phyloP scores from a whole-genome alignment of 2,329 filamentous ascomycete species.

The Myriosclerotinia curreyana region DNA sequence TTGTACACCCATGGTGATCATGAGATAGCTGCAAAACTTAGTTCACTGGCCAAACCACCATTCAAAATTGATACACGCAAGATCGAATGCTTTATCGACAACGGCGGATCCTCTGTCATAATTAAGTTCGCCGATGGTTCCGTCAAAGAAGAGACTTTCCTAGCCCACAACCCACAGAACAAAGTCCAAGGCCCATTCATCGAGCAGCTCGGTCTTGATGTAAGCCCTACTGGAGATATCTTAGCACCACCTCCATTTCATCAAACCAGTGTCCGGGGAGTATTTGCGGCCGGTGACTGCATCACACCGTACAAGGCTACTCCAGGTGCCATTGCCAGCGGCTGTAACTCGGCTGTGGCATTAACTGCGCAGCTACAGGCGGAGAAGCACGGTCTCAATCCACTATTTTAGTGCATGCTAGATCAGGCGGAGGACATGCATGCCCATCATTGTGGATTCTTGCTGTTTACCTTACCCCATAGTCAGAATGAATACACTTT shows the following conservation, averaged over 20 bases:
- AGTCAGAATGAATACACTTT: no score
- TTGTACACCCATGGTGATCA: constrained; percentile 51
- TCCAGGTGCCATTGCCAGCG: background rate
- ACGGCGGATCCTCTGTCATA: constrained; percentile 43
- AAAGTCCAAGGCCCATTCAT: constrained; percentile 43
- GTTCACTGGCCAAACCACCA: background rate
- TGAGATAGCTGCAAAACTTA: background rate
- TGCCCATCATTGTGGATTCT: background rate
- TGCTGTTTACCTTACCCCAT: no score
- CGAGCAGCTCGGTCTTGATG: constrained; percentile 46
- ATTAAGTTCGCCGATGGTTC: constrained; percentile 28
- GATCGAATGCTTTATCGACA: constrained; percentile 1
- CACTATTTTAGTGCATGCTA: background rate
- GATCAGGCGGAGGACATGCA: background rate
- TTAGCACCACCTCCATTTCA: constrained; percentile 47
- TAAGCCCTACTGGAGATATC: constrained; percentile 45
- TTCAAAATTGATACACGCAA: constrained; percentile 11
- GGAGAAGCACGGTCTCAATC: background rate
- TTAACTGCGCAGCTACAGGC: background rate
- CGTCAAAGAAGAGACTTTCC: constrained; percentile 41
- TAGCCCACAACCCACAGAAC: constrained; percentile 42
- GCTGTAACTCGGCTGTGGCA: background rate
- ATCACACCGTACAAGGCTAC: constrained; percentile 27
- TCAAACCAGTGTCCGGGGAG: constrained; percentile 49
- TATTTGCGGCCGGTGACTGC: constrained; percentile 53